Evolutionary conservation across 495 filamentous ascomycete species (phyloP).

Genomic region (Neurospora sp.): DNA sequence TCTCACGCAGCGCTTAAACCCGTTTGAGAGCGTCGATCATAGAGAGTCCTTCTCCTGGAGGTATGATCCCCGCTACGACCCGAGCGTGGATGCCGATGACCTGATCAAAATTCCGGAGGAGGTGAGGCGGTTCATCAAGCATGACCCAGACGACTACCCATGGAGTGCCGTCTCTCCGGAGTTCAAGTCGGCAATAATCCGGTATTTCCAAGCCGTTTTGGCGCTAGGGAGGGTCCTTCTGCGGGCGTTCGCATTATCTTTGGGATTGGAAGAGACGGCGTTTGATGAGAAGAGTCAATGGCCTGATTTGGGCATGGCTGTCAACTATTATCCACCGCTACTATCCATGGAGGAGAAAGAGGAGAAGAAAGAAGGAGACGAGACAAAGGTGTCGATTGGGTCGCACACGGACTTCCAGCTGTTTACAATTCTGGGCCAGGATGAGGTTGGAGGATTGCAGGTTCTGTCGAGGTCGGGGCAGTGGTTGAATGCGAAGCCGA

Average conservation of each 20-base stretch:
- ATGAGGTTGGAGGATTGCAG: constrained; percentile 43
- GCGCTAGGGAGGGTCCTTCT: constrained; percentile 36
- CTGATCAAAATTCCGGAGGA: constrained; percentile 25
- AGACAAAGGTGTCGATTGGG: constrained; percentile 31
- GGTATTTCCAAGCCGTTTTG: constrained; percentile 37
- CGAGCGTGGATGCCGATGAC: constrained; percentile 21
- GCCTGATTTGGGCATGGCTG: constrained; percentile 27
- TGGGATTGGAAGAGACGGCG: constrained; percentile 38
- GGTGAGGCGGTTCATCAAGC: constrained; percentile 26
- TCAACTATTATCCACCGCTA: constrained; percentile 24
- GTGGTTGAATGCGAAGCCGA: constrained; percentile 46
- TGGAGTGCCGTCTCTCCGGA: constrained; percentile 35
- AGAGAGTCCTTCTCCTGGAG: constrained; percentile 34
- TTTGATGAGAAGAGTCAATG: constrained; percentile 39
- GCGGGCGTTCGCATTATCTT: constrained; percentile 37
- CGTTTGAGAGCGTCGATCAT: constrained; percentile 25
- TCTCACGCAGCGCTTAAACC: constrained; percentile 23
- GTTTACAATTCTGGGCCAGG: constrained; percentile 50
- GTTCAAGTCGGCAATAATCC: constrained; percentile 35
- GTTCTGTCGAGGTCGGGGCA: constrained; percentile 41
- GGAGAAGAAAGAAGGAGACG: neutral
- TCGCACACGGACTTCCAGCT: constrained; percentile 55
- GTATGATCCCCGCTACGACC: constrained; percentile 39
- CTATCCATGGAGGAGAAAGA: neutral
- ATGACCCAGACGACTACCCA: constrained; percentile 37